Percentiles rank a stretch among this genome's conserved stretches.
Evolutionary conservation across 1,284 basidiomycete species (phyloP).

Genomic region (Meira miltonrushii): DNA sequence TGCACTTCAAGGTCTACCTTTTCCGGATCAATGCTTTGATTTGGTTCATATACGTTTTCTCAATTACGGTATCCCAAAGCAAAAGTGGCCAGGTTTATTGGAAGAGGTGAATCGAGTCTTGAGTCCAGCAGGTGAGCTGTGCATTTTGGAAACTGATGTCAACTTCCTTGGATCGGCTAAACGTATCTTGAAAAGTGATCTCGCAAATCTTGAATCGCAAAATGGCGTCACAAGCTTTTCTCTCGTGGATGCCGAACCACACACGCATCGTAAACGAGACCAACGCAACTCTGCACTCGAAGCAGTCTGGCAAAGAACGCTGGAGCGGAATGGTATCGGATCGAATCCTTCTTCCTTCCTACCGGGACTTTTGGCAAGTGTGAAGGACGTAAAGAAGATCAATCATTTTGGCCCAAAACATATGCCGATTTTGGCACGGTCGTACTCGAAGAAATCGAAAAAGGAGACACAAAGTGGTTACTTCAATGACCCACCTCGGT

Average conservation of each 20-base stretch:
- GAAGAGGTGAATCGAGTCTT: constrained; percentile 25
- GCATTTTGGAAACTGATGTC: constrained; percentile 31
- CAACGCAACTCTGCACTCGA: neutral
- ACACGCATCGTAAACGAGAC: no score
- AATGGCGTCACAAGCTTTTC: no score
- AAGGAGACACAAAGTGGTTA: neutral
- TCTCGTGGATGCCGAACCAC: no score
- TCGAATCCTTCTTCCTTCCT: neutral
- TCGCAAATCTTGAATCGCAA: constrained; percentile 13
- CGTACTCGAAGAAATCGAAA: neutral
- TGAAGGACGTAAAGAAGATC: neutral
- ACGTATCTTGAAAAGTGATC: constrained; percentile 18
- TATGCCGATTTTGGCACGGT: neutral
- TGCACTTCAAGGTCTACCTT: constrained; percentile 34
- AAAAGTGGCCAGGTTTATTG: constrained; percentile 30
- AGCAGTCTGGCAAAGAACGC: neutral
- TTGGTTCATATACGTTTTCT: constrained; percentile 36
- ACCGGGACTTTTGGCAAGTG: neutral
- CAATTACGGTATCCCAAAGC: constrained; percentile 25
- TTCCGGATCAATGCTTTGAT: constrained; percentile 40
- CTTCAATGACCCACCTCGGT: neutral
- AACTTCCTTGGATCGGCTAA: constrained; percentile 28
- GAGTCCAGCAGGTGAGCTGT: constrained; percentile 30
- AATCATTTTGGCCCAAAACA: neutral
- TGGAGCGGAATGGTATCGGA: neutral